phyloP scores from a whole-genome alignment of 768 basidiomycete species.

The Termitomyces sp. region DNA sequence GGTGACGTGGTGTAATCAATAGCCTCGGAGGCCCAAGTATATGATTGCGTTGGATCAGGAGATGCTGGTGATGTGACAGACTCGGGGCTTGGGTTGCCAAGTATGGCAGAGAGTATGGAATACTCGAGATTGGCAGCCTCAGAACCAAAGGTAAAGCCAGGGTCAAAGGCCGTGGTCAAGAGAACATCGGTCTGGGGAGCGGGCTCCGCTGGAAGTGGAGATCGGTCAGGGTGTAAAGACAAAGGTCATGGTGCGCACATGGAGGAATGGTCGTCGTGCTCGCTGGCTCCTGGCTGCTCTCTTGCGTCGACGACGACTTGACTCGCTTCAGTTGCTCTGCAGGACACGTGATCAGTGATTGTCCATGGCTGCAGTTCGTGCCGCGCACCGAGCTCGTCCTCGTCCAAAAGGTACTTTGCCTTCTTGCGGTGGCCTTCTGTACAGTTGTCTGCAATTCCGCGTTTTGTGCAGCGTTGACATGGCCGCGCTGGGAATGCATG shows the following conservation, averaged over 20 bases:
- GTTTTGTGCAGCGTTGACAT: slow-evolving; percentile 93
- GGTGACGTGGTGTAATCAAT: slow-evolving; percentile 33
- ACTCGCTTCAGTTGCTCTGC: slow-evolving; percentile 45
- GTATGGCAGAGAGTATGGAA: slow-evolving; percentile 87
- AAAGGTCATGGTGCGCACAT: slow-evolving; percentile 21
- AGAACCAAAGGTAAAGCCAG: slow-evolving; percentile 68
- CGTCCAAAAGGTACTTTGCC: slow-evolving; percentile 94
- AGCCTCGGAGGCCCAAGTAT: slow-evolving; percentile 39
- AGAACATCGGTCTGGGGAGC: slow-evolving; percentile 54
- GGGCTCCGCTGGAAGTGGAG: slow-evolving; percentile 34
- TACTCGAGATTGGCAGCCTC: slow-evolving; percentile 94
- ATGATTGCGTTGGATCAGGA: slow-evolving; percentile 25
- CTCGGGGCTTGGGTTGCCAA: slow-evolving; percentile 69
- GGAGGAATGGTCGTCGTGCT: slow-evolving; percentile 21
- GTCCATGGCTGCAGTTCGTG: slow-evolving; percentile 14
- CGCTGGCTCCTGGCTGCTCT: slow-evolving; percentile 33
- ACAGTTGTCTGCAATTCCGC: slow-evolving; percentile 83
- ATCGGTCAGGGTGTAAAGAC: slow-evolving; percentile 1
- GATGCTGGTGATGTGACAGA: slow-evolving; percentile 37
- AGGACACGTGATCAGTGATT: slow-evolving; percentile 32
- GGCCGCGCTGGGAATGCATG: slow-evolving; percentile 66
- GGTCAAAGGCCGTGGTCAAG: slow-evolving; percentile 55
- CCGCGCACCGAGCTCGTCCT: slow-evolving; percentile 79
- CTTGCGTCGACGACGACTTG: slow-evolving; percentile 29
- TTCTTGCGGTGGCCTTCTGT: slow-evolving; percentile 96